Base-by-base conservation (phyloP, 164 flowering plant species). In the Paratinospora sagittata region DNA sequence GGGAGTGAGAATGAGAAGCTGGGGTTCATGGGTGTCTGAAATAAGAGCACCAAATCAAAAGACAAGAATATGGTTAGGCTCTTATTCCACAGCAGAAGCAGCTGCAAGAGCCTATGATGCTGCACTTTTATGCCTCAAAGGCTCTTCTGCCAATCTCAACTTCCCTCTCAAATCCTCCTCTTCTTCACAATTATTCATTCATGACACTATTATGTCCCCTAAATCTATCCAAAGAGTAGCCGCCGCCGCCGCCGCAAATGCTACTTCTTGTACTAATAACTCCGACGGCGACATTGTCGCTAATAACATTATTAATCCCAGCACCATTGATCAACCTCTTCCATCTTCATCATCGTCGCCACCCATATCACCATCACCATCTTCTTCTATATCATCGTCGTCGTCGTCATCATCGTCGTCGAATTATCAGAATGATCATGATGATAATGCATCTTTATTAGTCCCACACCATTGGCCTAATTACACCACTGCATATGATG, bases 51-150 rank as follows among this genome's bases (percentile, higher is more conserved):
- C 97, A 16, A 87, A 87, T 74, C 98, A 90, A 27, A 91, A 91
- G 63, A 86, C 97, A 66, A 85, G 98, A 72, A 93, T 93, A 14
- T 93, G 98, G 98, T 76, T 93, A 26, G 98, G 98, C 33, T 93
- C 98, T 2, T 90, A 93, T 65, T 87, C 98, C 0, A 91, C 96
- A 1, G 73, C 98, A 4, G 98, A 93, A 68, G 98, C 96, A 8
- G 98, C 98, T 7, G 98, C 98, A 2, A 82, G 98, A 78, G 98
- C 98, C 62, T 93, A 93, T 69, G 98, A 93, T 73, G 98, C 97
- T 73, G 98, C 98, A 23, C 93, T 93, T 24, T 17, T 91, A 9
- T 93, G 97, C 77, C 93, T 93, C 63, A 91, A 89, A 34, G 98
- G 98, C 70, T 78, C 92, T 1, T 82, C 92, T 8, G 96, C 96